phyloP scores from a whole-genome alignment of 805 yeast genomes.

The Monosporozyma aerobia region DNA sequence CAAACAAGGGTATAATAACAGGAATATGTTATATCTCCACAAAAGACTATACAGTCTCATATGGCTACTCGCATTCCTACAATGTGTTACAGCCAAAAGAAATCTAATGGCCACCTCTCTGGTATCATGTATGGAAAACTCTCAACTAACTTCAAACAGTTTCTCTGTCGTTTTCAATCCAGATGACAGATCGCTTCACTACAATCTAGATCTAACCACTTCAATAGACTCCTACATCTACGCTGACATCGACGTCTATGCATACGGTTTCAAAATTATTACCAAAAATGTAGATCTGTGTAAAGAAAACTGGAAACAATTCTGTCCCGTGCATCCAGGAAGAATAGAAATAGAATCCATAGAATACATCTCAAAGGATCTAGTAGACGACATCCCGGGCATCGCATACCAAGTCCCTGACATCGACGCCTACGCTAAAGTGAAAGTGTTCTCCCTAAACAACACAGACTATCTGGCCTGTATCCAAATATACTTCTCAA shows the following conservation, averaged over 20 bases:
- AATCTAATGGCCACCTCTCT: conserved; percentile 57
- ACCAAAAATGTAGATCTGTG: conserved; percentile 55
- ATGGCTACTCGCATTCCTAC: neutral
- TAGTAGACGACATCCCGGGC: conserved; percentile 61
- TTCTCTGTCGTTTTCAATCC: conserved; percentile 75
- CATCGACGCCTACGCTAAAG: conserved; percentile 68
- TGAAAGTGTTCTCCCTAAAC: conserved; percentile 35
- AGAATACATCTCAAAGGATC: conserved; percentile 45
- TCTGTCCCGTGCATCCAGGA: conserved; percentile 85
- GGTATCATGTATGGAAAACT: conserved; percentile 78
- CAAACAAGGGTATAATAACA: neutral
- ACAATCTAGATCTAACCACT: conserved; percentile 61
- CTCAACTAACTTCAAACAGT: conserved; percentile 61
- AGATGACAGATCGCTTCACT: conserved; percentile 55
- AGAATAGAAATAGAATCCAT: conserved; percentile 65
- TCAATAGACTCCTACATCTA: conserved; percentile 55
- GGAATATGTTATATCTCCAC: neutral
- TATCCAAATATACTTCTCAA: conserved; percentile 62
- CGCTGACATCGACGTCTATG: conserved; percentile 73
- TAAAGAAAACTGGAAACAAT: conserved; percentile 61
- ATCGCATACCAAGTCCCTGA: conserved; percentile 83
- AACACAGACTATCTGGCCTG: conserved; percentile 51
- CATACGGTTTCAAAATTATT: conserved; percentile 77
- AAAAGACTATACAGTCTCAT: neutral
- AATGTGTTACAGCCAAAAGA: conserved; percentile 21